phyloP scores from a whole-genome alignment of 2,329 filamentous ascomycete genomes.

The Coniochaeta prunicola region DNA sequence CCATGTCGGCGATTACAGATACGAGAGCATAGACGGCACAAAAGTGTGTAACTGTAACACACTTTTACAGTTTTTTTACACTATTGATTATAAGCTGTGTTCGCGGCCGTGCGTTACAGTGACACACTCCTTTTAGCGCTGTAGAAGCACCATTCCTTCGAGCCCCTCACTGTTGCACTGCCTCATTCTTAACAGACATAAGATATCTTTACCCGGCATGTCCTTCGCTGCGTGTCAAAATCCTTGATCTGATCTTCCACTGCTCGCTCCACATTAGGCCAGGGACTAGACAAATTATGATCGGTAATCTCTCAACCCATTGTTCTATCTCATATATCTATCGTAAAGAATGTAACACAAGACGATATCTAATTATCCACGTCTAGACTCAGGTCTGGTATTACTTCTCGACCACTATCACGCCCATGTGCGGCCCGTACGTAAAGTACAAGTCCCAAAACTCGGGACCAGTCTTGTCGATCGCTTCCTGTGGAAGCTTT shows the following conservation, averaged over 20 bases:
- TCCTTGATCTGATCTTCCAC: too few relatives aligned
- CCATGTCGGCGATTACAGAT: background rate
- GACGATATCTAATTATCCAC: too few relatives aligned
- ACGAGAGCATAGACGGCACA: background rate
- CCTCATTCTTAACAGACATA: background rate
- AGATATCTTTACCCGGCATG: too few relatives aligned
- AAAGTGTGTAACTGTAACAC: background rate
- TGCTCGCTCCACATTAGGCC: too few relatives aligned
- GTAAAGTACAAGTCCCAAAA: slow-evolving; percentile 5
- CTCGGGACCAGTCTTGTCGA: background rate
- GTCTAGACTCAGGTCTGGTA: background rate
- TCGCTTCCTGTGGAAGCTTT: slow-evolving; percentile 12
- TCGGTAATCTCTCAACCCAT: too few relatives aligned
- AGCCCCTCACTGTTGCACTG: background rate
- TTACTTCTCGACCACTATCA: slow-evolving; percentile 7
- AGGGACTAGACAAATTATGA: too few relatives aligned
- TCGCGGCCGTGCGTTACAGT: background rate
- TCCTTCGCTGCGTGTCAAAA: too few relatives aligned
- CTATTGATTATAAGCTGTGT: background rate
- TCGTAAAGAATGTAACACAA: too few relatives aligned
- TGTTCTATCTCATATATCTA: too few relatives aligned
- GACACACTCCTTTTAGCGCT: background rate
- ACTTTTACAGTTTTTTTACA: background rate
- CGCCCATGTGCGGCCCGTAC: slow-evolving; percentile 3
- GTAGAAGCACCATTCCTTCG: background rate